Percentiles rank a stretch among this genome's conserved stretches.
Conservation (phyloP, 1,284 basidiomycete species). For the Mycena sp. region DNA sequence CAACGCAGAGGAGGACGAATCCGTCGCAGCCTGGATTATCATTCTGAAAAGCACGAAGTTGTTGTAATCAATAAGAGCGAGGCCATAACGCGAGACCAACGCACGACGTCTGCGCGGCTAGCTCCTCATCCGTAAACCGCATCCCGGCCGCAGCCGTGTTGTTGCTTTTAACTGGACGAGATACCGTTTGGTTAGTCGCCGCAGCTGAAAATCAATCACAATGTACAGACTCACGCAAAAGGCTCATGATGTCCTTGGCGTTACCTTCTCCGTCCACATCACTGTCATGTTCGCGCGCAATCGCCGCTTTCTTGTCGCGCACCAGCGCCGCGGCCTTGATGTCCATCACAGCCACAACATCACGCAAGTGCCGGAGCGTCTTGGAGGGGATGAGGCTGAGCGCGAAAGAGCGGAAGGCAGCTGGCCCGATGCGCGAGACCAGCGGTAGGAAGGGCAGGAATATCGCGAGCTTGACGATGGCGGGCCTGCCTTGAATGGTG, state of each 20-base stretch:
- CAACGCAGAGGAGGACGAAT: slow-evolving; percentile 36
- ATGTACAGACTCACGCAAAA: neutral
- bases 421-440: slow-evolving; percentile 44
- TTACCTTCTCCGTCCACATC: neutral
- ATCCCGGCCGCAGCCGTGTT: slow-evolving; percentile 24
- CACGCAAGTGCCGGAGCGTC: neutral
- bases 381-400: slow-evolving; percentile 45
- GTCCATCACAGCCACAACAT: slow-evolving; percentile 1
- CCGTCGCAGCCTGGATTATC: slow-evolving; percentile 38
- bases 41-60: slow-evolving; percentile 23
- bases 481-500: slow-evolving; percentile 26
- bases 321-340: slow-evolving; percentile 6
- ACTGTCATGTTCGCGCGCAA: neutral
- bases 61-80: no score
- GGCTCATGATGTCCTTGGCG: slow-evolving; percentile 13
- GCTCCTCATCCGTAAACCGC: slow-evolving; percentile 34
- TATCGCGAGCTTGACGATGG: slow-evolving; percentile 32
- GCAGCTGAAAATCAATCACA: no score
- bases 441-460: slow-evolving; percentile 42
- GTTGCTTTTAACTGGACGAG: slow-evolving; percentile 8
- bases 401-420: slow-evolving; percentile 46
- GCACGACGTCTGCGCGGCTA: slow-evolving; percentile 34
- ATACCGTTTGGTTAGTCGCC: no score
- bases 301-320: neutral
- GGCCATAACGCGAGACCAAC: slow-evolving; percentile 4